Base-by-base conservation (phyloP, 306 rosid genomes). In the Purshia tridentata region DNA sequence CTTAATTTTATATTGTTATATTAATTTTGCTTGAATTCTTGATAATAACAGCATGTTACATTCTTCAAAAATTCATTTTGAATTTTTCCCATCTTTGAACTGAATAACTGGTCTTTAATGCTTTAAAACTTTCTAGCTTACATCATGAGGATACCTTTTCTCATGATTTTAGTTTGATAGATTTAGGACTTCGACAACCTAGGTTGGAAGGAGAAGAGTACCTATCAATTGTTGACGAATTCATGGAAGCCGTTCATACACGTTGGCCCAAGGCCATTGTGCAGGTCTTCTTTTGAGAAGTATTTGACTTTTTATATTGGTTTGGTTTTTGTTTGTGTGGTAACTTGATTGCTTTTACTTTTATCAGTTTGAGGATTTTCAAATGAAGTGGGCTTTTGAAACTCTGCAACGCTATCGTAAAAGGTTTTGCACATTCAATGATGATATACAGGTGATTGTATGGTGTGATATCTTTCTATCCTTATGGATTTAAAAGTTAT, bases 251-350 rank as follows among this genome's bases (percentile, higher is more conserved):
- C 18, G 96, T 91, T 78, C 70, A 76, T 71, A 86, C 91, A 78
- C 94, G 99, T 75, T 95, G 99, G 99, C 99, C 99, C 55, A 95
- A 91, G 90, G 97, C 99, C 75, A 87, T 95, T 83, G 99, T 95
- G 69, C 88, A 88, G 86, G 90, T 94, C 69, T 84, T 74, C 76
- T 76, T 81, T 78, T 75, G 63, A 68, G 58, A 78, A 54, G 41
- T 53, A 53, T 78, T 29, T 42, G 44, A 44, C 60, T 18, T 73
- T 76, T 76, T 2, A 9, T 70, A 59, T 78, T 12, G 39, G 40
- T 73, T 61, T 55, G 55, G 54, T 69, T 62, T 78, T 55, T 64
- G 46, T 65, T 77, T 73, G 69, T 65, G 48, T 79, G 35, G 44
- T 90, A 60, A 82, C 77, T 75, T 74, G 48, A 70, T 70, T 72